Evolutionary conservation across 108 stramenopile genomes (phyloP).

Genomic region (Nitzschia inconspicua): DNA sequence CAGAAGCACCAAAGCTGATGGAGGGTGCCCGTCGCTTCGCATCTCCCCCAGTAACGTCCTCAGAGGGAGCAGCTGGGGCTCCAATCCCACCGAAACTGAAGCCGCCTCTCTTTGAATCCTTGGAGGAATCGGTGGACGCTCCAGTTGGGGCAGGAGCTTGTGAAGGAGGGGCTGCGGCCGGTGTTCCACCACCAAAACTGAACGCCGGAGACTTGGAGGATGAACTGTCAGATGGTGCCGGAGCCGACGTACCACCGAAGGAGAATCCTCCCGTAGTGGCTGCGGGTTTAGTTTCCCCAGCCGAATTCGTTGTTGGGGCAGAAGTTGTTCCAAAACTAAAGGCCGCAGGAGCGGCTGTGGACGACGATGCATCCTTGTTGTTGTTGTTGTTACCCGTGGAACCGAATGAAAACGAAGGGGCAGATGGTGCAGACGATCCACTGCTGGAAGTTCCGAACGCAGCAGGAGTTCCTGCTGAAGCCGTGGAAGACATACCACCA

Average conservation of each 20-base stretch:
- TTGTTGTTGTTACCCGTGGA: too few species aligned
- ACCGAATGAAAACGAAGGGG: not conserved
- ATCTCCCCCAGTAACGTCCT: too few species aligned
- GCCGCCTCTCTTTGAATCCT: not conserved
- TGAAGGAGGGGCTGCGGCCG: not conserved
- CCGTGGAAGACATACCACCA: not conserved
- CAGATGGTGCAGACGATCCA: not conserved
- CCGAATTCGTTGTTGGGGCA: constrained; percentile 3
- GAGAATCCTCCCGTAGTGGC: constrained; percentile 13
- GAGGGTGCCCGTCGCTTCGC: too few species aligned
- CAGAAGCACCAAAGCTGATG: constrained; percentile 2
- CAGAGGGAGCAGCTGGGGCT: not conserved
- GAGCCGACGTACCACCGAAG: constrained; percentile 16
- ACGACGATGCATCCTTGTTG: not conserved
- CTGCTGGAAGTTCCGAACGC: not conserved
- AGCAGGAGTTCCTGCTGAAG: not conserved
- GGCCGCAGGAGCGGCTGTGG: constrained; percentile 1
- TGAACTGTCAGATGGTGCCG: not conserved
- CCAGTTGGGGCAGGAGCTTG: constrained; percentile 12
- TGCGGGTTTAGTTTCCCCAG: not conserved
- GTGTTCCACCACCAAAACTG: constrained; percentile 14
- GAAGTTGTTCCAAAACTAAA: not conserved
- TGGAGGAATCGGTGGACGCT: not conserved
- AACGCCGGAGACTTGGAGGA: constrained; percentile 7
- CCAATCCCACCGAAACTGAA: too few species aligned